Percentiles rank a stretch among this genome's conserved stretches.
These are phyloP conservation scores for Mortierella sp. DNA, from an alignment of 371 early-diverging fungal genomes.

Conservation along the genomic window DNA sequence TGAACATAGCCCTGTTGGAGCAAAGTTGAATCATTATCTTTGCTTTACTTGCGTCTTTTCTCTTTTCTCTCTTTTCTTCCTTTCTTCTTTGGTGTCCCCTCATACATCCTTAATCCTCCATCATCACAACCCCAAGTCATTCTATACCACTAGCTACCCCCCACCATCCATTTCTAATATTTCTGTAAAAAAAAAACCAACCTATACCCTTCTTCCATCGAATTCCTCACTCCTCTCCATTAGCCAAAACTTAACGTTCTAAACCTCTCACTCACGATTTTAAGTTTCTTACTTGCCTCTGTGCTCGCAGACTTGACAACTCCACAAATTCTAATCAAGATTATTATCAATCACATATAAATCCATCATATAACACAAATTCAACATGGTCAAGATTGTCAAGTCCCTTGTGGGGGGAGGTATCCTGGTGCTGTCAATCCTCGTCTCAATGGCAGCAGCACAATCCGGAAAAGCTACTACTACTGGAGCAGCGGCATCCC, in stretches of 20 bases:
- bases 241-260: neutral
- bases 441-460: neutral
- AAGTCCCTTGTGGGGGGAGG: neutral
- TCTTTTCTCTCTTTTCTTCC: conserved; percentile 1
- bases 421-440: neutral
- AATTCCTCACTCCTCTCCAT: neutral
- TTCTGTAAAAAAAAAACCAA: no score
- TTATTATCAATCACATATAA: neutral
- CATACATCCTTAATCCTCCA: conserved; percentile 10
- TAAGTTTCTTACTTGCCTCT: no score
- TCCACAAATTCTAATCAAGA: neutral
- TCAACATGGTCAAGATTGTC: neutral
- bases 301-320: no score
- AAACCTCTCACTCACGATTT: neutral
- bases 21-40: neutral
- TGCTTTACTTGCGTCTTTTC: neutral
- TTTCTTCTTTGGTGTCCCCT: conserved; percentile 8
- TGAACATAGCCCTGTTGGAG: no score
- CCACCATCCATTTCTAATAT: neutral
- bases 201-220: no score
- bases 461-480: conserved; percentile 6
- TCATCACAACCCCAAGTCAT: neutral
- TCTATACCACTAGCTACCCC: neutral
- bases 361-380: neutral
- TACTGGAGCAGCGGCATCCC: neutral